These are phyloP conservation scores for Lentinula aciculospora DNA, from an alignment of 768 basidiomycete species.

Conservation along the genomic window DNA sequence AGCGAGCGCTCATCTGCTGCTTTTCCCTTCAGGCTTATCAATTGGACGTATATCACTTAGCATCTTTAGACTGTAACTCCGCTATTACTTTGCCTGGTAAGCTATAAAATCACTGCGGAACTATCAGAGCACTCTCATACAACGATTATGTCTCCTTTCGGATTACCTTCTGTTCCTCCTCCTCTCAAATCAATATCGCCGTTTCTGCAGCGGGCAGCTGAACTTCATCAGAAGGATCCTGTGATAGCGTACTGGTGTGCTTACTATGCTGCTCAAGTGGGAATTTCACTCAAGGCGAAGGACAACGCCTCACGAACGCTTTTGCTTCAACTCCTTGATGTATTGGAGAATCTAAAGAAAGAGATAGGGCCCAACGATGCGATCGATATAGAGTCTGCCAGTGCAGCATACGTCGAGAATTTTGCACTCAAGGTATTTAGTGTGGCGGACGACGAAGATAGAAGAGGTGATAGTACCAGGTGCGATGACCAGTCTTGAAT, in stretches of 20 bases:
- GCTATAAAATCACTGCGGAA: neutral
- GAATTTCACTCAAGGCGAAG: conserved; percentile 69
- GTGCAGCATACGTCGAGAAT: conserved; percentile 89
- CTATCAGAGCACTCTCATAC: neutral
- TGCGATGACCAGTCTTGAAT: conserved; percentile 24
- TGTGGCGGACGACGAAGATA: conserved; percentile 87
- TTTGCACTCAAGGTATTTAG: conserved; percentile 90
- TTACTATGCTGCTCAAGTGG: conserved; percentile 88
- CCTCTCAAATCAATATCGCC: conserved; percentile 68
- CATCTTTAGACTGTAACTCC: neutral
- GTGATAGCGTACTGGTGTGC: conserved; percentile 95
- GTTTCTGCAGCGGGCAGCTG: conserved; percentile 86
- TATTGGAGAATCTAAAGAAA: conserved; percentile 77
- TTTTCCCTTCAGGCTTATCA: neutral
- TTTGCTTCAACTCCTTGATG: conserved; percentile 67
- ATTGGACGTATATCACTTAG: neutral
- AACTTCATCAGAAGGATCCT: conserved; percentile 77
- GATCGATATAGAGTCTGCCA: conserved; percentile 75
- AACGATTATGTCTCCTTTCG: conserved; percentile 25
- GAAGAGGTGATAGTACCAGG: conserved; percentile 72
- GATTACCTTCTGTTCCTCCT: conserved; percentile 52
- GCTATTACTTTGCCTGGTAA: neutral
- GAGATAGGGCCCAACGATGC: conserved; percentile 73
- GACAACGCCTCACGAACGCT: conserved; percentile 59
- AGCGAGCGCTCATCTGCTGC: neutral